Evolutionary conservation across 75 land plant genomes (phyloP).

Genomic region (Selaginella tamariscina): DNA sequence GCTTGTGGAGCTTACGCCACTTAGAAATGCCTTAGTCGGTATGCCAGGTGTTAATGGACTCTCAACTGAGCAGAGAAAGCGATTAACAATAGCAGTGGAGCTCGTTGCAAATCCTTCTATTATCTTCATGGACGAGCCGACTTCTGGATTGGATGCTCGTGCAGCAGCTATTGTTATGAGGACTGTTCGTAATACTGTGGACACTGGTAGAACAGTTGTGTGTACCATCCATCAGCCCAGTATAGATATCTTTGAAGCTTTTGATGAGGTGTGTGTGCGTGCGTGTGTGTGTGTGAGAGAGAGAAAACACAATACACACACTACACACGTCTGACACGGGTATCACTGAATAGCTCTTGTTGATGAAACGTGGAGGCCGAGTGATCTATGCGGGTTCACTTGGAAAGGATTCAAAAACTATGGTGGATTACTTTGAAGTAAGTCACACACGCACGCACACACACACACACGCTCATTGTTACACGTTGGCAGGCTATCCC

Average conservation of each 20-base stretch:
- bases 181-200: background rate
- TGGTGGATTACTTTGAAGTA: constrained; percentile 9
- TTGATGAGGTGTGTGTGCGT: background rate
- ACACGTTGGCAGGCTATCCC: background rate
- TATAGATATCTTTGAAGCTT: background rate
- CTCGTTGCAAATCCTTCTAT: constrained; percentile 1
- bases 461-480: too few relatives aligned
- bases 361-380: constrained; percentile 8
- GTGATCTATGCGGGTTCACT: constrained; percentile 7
- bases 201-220: background rate
- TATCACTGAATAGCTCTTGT: background rate
- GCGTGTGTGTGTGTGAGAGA: too few relatives aligned
- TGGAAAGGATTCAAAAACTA: background rate
- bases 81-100: background rate
- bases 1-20: background rate
- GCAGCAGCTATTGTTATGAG: background rate
- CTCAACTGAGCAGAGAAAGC: background rate
- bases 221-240: background rate
- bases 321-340: too few relatives aligned
- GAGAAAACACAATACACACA: too few relatives aligned
- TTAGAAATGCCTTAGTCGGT: background rate
- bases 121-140: background rate
- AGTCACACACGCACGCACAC: background rate
- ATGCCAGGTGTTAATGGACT: background rate
- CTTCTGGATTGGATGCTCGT: background rate